Base-by-base conservation (phyloP, 176 grass and related monocot species). In the Triticum urartu region DNA sequence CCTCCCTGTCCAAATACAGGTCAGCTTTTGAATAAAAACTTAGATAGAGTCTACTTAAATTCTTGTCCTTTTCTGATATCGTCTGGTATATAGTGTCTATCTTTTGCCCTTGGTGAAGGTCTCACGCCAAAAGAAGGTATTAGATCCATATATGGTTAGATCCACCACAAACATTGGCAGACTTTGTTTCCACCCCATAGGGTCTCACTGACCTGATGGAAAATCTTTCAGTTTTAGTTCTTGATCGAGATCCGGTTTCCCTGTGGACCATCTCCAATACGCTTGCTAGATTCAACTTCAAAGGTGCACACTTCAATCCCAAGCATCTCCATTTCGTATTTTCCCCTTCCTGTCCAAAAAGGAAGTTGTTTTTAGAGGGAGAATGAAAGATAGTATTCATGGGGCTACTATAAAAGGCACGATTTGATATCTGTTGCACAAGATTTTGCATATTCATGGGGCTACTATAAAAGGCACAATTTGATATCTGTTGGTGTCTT, bases 31-130 rank as follows among this genome's bases (percentile, higher is more conserved):
- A 36, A 60, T 4, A 24, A 60, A 38, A 76, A 35, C 71, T 62
- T 20, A 34, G 5, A 48, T 48, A 12, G 45, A 48, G 12, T 64
- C 11, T 9, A 45, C 20, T 64, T 88, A 60, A 88, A 20, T 69
- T 35, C 45, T 78, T 5, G 73, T 83, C 80, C 54, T 87, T 83
- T 88, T 83, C 87, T 83, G 14, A 48, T 14, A 22, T 78, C 60
- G 18, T 78, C 62, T 83, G 13, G 15, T 79, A 64, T 88, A 78
- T 68, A 69, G 33, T 59, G 66, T 45, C 10, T 72, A 38, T 21
- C 4, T 42, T 9, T 62, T 11, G 60, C 15, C 65, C 15, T 21
- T 13, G 9, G 10, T 9, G 11, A 54, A 50, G 54, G 54, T 64
- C 65, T 72, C 65, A 72, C 75, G 26, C 66, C 75, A 64, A 43